Base-by-base conservation (phyloP, 495 filamentous ascomycete species). In the Cercophora newfieldiana region DNA sequence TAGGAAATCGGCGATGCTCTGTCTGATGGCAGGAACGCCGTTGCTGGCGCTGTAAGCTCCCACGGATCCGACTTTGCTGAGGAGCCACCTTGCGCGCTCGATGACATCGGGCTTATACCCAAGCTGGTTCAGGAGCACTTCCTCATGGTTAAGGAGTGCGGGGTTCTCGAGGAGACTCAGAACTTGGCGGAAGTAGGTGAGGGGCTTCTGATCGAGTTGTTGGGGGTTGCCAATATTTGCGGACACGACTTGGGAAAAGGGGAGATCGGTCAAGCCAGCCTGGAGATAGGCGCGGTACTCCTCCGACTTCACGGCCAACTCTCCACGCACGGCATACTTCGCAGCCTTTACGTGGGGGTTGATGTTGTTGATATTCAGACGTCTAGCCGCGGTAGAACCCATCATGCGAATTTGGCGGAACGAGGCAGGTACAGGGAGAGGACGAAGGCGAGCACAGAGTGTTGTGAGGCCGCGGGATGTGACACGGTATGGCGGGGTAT, bases 191-290 rank as follows among this genome's bases (percentile, higher is more conserved):
- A 99, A 96, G 85, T 96, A 99, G 69, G 94, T 98, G 73, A 99
- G 93, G 69, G 95, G 95, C 83, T 97, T 95, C 83, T 99, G 95
- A 79, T 96, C 95, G 62, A 99, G 89, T 79, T 98, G 96, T 75
- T 99, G 95, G 7, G 96, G 95, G 81, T 99, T 99, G 69, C 96
- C 95, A 74, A 99, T 99, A 78, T 99, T 99, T 78, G 95, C 95
- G 61, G 90, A 92, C 78, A 99, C 94, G 72, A 99, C 88, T 66
- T 90, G 83, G 68, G 91, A 84, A 75, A 99, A 99, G 26, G 95
- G 95, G 50, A 98, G 84, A 63, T 86, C 83, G 72, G 87, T 84
- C 10, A 19, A 1, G 50, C 75, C 71, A 33, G 79, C 78, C 28
- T 75, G 71, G 24, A 99, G 83, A 54, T 83, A 80, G 61, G 90